These are phyloP conservation scores for Neurospora terricola DNA, from an alignment of 495 filamentous ascomycete species.

Conservation along the genomic window DNA sequence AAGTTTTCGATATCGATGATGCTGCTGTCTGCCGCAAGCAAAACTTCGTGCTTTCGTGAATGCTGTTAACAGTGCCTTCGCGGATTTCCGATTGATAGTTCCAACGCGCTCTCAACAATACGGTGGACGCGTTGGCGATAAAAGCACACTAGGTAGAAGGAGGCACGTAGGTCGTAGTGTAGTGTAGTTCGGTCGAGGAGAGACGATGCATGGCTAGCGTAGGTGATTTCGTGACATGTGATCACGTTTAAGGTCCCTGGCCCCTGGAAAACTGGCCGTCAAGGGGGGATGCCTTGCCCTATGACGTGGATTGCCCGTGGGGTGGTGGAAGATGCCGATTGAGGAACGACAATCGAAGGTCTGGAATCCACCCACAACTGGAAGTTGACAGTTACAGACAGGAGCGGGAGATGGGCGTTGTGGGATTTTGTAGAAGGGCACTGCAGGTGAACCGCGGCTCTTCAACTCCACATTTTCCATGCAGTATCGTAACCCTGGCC, in stretches of 20 bases:
- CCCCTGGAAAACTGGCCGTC: not conserved
- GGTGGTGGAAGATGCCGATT: not conserved
- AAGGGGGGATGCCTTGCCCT: not conserved
- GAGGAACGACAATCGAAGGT: not conserved
- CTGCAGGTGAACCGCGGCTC: not conserved
- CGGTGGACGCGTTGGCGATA: not conserved
- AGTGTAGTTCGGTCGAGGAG: not conserved
- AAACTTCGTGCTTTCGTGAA: not conserved
- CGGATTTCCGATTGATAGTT: not conserved
- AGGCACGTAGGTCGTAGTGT: not conserved
- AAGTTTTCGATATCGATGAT: not conserved
- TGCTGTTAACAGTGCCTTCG: not conserved
- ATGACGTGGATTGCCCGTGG: not conserved
- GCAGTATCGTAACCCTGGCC: not conserved
- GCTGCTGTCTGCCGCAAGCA: not conserved
- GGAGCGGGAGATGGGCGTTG: not conserved
- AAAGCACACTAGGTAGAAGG: not conserved
- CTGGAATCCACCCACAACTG: not conserved
- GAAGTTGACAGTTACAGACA: not conserved
- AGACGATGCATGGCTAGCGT: not conserved
- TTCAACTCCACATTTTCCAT: not conserved
- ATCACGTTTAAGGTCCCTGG: not conserved
- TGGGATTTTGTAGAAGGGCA: not conserved
- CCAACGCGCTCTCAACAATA: not conserved
- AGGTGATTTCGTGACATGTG: not conserved